A percentile compares a stretch with the other conserved stretches of the same genome.
phyloP scores from a whole-genome alignment of 2,329 filamentous ascomycete species.

The Fusarium anguioides region DNA sequence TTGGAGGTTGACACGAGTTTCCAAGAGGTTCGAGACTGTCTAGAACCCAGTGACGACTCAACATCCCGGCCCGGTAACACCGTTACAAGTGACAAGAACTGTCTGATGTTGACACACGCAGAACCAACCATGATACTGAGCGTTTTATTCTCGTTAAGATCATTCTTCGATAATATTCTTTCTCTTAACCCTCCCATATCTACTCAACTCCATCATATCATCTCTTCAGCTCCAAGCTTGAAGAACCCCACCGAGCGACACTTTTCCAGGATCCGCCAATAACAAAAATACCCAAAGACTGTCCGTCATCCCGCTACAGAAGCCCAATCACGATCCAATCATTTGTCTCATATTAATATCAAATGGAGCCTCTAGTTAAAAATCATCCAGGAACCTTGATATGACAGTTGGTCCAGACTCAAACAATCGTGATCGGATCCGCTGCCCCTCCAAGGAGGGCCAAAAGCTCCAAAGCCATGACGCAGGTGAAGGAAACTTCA shows the following conservation, averaged over 20 bases:
- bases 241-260: conserved; percentile 41
- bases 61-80: conserved; percentile 32
- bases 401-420: conserved; percentile 19
- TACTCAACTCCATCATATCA: conserved; percentile 24
- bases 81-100: conserved; percentile 31
- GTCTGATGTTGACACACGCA: conserved; percentile 13
- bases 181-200: background rate
- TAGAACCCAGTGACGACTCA: conserved; percentile 10
- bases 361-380: conserved; percentile 25
- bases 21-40: conserved; percentile 29
- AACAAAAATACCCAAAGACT: conserved; percentile 18
- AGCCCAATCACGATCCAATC: conserved; percentile 36
- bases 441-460: conserved; percentile 27
- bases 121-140: background rate
- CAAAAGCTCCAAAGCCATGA: conserved; percentile 24
- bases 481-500: conserved; percentile 16
- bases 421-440: conserved; percentile 33
- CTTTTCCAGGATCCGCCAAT: conserved; percentile 19
- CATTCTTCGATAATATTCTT: background rate
- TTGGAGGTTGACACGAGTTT: conserved; percentile 25
- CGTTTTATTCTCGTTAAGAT: background rate
- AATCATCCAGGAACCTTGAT: conserved; percentile 31
- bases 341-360: conserved; percentile 32
- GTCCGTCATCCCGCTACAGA: conserved; percentile 27
- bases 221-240: conserved; percentile 9